Percentiles rank a stretch among this genome's conserved stretches.
phyloP scores from a whole-genome alignment of 345 rosid species.

The Moricandia moricandioides region DNA sequence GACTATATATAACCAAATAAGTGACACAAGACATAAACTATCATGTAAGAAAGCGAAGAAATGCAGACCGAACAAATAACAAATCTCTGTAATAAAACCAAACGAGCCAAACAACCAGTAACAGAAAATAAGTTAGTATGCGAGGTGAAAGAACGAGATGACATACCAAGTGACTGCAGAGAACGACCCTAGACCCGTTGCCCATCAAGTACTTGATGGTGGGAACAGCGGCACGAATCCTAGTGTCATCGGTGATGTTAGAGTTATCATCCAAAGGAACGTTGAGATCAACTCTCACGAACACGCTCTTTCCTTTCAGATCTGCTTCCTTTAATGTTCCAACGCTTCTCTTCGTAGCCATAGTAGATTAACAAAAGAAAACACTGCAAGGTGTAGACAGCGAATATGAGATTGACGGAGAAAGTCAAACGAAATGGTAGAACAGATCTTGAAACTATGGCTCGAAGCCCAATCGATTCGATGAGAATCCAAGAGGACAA shows the following conservation, averaged over 20 bases:
- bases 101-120: not conserved
- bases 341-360: constrained; percentile 92
- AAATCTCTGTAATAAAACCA: not conserved
- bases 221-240: constrained; percentile 91
- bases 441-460: not conserved
- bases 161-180: constrained; percentile 88
- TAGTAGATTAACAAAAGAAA: constrained; percentile 39
- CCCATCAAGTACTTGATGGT: constrained; percentile 87
- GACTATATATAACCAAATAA: not conserved
- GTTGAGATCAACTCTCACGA: constrained; percentile 90
- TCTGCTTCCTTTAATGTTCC: constrained; percentile 69
- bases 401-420: constrained; percentile 7
- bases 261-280: constrained; percentile 91
- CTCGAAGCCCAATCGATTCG: not conserved
- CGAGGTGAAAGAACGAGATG: not conserved
- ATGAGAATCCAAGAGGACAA: too few species aligned
- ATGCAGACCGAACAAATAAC: not conserved
- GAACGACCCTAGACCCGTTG: constrained; percentile 91
- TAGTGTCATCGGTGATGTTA: constrained; percentile 93
- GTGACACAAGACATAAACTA: not conserved
- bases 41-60: too few species aligned
- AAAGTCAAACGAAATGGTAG: not conserved
- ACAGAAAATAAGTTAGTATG: too few species aligned
- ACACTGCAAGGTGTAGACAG: not conserved
- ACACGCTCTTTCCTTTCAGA: constrained; percentile 92